Conservation (phyloP, 495 filamentous ascomycete species). For the Viridothelium virens region DNA sequence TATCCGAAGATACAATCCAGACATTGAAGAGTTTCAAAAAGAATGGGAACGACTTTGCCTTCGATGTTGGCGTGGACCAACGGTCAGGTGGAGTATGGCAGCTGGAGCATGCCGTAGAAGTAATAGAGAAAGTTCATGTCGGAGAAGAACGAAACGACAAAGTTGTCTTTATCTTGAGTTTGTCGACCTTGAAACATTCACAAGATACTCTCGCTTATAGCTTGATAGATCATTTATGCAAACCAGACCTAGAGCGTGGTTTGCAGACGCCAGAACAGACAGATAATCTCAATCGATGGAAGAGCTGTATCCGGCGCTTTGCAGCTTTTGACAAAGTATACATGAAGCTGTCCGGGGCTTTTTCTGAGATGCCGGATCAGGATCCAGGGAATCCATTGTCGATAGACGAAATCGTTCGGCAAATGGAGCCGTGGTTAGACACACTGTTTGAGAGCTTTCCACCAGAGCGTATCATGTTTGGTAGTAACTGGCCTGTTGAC, state of each 20-base stretch:
- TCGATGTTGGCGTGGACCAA: conserved; percentile 78
- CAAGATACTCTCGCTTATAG: conserved; percentile 3
- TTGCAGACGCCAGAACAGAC: conserved; percentile 43
- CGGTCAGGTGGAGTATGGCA: conserved; percentile 60
- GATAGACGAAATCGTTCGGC: conserved; percentile 38
- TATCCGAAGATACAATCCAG: conserved; percentile 53
- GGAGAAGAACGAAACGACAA: conserved; percentile 49
- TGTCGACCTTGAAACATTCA: not conserved
- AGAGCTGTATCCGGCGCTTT: conserved; percentile 41
- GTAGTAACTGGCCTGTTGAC: conserved; percentile 85
- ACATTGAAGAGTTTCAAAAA: conserved; percentile 60
- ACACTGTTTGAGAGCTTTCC: conserved; percentile 62
- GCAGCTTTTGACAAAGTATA: conserved; percentile 44
- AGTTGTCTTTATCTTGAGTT: conserved; percentile 63
- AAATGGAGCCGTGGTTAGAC: conserved; percentile 56
- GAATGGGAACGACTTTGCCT: conserved; percentile 47
- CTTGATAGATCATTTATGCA: conserved; percentile 71
- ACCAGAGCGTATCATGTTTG: conserved; percentile 70
- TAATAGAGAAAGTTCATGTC: conserved; percentile 58
- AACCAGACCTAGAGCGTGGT: conserved; percentile 57
- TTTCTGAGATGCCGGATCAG: conserved; percentile 59
- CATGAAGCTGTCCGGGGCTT: conserved; percentile 83
- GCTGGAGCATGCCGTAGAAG: conserved; percentile 60
- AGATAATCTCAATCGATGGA: conserved; percentile 33
- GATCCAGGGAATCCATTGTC: conserved; percentile 30